Evolutionary conservation across 2,329 filamentous ascomycete species (phyloP), one percentile per base, ranked within the genome.

Genomic region (Aspergillus sojae): DNA sequence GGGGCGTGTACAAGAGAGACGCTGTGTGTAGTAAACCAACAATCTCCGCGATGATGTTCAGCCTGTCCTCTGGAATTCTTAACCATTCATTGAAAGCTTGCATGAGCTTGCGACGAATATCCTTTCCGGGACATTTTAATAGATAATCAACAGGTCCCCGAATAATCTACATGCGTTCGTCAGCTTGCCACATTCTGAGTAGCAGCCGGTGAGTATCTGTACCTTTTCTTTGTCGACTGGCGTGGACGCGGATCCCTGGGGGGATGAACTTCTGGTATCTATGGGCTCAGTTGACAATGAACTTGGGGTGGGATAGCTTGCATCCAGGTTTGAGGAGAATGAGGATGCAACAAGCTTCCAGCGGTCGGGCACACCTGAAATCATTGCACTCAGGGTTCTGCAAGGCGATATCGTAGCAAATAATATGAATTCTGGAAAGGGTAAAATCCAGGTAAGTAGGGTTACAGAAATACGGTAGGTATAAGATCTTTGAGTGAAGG

Each of bases 81-180:
- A 82, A 70, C 75, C 79, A 81, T 21, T 73, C 72, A 59, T 82
- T 78, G 61, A 82, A 80, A 1, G 79, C 78, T n/a, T 76, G 69
- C 65, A 82, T 80, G 46, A 82, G 65, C 62, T 78, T 75, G 1
- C 74, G 69, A 21, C 80, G 76, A 32, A 82, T 73, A 60, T 80
- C 78, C 63, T 82, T 82, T 30, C 80, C 79, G 3, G 78, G 79
- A 3, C n/a, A 21, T n/a, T 21, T 36, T 6, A 52, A 32, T 9
- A 59, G 43, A 34, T 59, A 59, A 12, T 52, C 46, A 14, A 52
- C n/a, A 12, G 57, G 57, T 6, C 28, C 45, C 14, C 45, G 30
- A 36, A 50, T 26, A 21, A 59, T 53, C 57, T 59, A 2, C n/a
- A 43, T 19, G 3, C 19, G 9, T 21, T 19, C 10, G 19, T 43